Base-by-base conservation (phyloP, 2,329 filamentous ascomycete species). In the Pyrenophora teres region DNA sequence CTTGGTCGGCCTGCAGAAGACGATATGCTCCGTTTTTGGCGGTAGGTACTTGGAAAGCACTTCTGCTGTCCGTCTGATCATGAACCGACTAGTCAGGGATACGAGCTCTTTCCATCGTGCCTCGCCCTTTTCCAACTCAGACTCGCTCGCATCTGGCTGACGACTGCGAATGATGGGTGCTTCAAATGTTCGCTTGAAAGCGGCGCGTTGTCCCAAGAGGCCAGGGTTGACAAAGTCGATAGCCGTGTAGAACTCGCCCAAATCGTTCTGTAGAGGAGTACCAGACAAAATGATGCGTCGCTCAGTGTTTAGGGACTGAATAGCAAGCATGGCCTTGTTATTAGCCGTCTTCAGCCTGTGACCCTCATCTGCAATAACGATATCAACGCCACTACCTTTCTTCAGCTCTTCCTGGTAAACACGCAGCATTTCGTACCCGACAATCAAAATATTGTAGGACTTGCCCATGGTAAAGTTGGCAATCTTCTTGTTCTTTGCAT, bases 191-290 rank as follows among this genome's bases (percentile, higher is more conserved):
- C 79, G 80, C 66, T 85, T 83, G 69, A 88, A 88, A 1, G 79
- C 78, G 35, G 83, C 78, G 63, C 85, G 84, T 48, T 81, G 84
- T 21, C 84, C 84, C 16, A 88, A 74, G 16, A 87, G 74, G 10
- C 84, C 85, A 15, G 86, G 86, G 60, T 88, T 88, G 59, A 88
- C 84, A 58, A 88, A 83, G 60, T 88, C 86, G 19, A 87, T 85
- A 65, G 87, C 86, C 6, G 82, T 82, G 64, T 82, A 87, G 70
- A 88, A 88, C 59, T 88, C 86, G 46, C 79, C 80, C 31, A 88
- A 71, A 58, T 88, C 85, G 52, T 88, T 88, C 65, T 88, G 86
- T 16, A 88, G 81, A 0, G 86, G 86, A 0, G 86, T 88, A 0
- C 86, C 86, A 1, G 85, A 87, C 3, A 88, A 73, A 47, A 88